Base-by-base conservation (phyloP, 179 eudicot genomes). In the Actinidia chinensis region DNA sequence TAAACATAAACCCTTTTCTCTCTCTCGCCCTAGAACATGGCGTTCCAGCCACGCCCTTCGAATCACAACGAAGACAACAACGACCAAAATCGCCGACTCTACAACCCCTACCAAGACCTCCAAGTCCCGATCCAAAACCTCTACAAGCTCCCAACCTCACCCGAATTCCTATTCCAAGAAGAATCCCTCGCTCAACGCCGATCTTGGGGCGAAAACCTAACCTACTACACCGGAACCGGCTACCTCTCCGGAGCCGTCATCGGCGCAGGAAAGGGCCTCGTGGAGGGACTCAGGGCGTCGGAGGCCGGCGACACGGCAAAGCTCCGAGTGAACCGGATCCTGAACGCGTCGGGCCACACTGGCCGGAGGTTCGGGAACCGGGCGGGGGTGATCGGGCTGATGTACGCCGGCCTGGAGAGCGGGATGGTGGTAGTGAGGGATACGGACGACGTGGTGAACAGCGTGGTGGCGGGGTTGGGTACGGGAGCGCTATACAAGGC, bases 401-500 rank as follows among this genome's bases (percentile, higher is more conserved):
- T 95, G 87, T 95, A 82, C 28, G 92, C 98, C 1, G 97, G 92
- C 20, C 56, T 93, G 14, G 98, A 95, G 81, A 93, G 95, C 71
- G 98, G 93, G 23, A 78, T 95, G 73, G 90, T 86, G 33, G 83
- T 83, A 64, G 23, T 82, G 23, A 88, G 98, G 77, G 99, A 90
- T 77, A 83, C 87, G 9, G 97, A 95, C 74, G 99, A 95, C 76
- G 79, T 89, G 13, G 5, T 87, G 18, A 95, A 91, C 47, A 89
- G 97, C 42, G 92, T 93, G 47, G 91, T 83, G 79, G 98, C 99
- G 52, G 99, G 99, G 28, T 76, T 95, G 60, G 92, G 92, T 22
- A 95, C 99, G 0, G 99, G 99, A 2, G 97, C 83, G 1, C 52
- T 95, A 0, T 95, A 81, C 50, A 87, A 79, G 92, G 98, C 97